These are phyloP conservation scores for Coelastrella sp. DNA, from an alignment of 139 green algal species.

Conservation along the genomic window DNA sequence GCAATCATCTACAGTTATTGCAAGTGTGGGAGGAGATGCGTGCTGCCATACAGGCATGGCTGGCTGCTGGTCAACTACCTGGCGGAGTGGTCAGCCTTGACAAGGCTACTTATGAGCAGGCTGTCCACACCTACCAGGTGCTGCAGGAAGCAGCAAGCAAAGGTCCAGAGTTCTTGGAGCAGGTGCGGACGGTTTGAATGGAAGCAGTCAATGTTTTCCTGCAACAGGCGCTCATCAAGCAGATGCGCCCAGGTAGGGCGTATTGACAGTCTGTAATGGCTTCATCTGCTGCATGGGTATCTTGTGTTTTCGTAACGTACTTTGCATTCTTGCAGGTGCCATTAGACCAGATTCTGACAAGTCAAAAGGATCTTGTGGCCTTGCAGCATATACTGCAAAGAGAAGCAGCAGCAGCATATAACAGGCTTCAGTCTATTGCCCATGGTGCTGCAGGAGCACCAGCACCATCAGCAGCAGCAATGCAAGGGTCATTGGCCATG, in stretches of 20 bases:
- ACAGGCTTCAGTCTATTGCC: neutral
- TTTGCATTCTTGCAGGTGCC: conserved; percentile 30
- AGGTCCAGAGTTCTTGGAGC: conserved; percentile 38
- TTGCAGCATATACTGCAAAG: conserved; percentile 43
- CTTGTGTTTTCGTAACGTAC: too few relatives aligned
- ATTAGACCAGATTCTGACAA: conserved; percentile 46
- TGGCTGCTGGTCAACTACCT: conserved; percentile 15
- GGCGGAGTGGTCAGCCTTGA: conserved; percentile 29
- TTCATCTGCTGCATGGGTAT: too few relatives aligned
- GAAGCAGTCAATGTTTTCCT: too few relatives aligned
- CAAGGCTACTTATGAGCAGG: conserved; percentile 41
- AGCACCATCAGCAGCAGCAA: neutral
- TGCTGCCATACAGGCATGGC: conserved; percentile 34
- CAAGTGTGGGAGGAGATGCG: conserved; percentile 46
- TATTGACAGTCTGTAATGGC: too few relatives aligned
- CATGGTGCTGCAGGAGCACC: neutral
- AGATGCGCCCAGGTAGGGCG: too few relatives aligned
- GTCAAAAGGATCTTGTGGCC: conserved; percentile 37
- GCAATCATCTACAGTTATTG: conserved; percentile 44
- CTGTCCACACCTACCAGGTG: conserved; percentile 35
- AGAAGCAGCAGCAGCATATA: conserved; percentile 34
- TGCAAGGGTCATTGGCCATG: neutral
- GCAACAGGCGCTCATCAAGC: too few relatives aligned
- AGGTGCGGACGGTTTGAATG: too few relatives aligned
- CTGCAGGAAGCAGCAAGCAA: conserved; percentile 42